Evolutionary conservation across 371 early-diverging fungal genomes (phyloP).

Genomic region (Rhizopus sp.): DNA sequence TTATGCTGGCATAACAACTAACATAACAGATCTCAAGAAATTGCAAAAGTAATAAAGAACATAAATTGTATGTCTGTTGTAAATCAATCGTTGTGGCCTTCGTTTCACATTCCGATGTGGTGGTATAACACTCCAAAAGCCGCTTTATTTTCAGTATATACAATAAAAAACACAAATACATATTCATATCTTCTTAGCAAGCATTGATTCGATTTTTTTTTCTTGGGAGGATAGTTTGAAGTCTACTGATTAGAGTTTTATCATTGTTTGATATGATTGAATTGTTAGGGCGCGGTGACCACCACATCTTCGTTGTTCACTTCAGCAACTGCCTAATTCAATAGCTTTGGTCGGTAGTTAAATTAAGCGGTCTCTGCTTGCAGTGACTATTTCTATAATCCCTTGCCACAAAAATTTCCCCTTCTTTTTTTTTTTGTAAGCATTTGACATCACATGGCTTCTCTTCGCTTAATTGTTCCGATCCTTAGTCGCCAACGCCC

Average conservation of each 20-base stretch:
- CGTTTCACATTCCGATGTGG: too few relatives aligned
- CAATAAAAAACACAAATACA: too few relatives aligned
- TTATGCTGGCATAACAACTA: conserved; percentile 23
- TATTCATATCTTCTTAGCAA: too few relatives aligned
- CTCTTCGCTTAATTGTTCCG: background rate
- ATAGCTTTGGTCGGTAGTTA: background rate
- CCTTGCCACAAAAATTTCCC: background rate
- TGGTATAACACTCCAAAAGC: too few relatives aligned
- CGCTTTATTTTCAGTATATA: too few relatives aligned
- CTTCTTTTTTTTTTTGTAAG: background rate
- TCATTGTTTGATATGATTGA: too few relatives aligned
- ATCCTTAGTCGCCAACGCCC: background rate
- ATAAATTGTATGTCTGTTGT: background rate
- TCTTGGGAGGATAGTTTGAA: background rate
- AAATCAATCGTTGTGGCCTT: too few relatives aligned
- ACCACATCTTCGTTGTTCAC: too few relatives aligned
- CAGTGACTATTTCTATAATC: background rate
- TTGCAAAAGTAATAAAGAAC: conserved; percentile 12
- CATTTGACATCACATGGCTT: background rate
- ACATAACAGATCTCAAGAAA: conserved; percentile 11
- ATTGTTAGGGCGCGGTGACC: too few relatives aligned
- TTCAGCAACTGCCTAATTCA: background rate
- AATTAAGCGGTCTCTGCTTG: background rate
- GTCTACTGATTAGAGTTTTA: background rate
- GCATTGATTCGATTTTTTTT: background rate